These are phyloP conservation scores for Yarrowia divulgata DNA, from an alignment of 805 yeast species.

Conservation along the genomic window DNA sequence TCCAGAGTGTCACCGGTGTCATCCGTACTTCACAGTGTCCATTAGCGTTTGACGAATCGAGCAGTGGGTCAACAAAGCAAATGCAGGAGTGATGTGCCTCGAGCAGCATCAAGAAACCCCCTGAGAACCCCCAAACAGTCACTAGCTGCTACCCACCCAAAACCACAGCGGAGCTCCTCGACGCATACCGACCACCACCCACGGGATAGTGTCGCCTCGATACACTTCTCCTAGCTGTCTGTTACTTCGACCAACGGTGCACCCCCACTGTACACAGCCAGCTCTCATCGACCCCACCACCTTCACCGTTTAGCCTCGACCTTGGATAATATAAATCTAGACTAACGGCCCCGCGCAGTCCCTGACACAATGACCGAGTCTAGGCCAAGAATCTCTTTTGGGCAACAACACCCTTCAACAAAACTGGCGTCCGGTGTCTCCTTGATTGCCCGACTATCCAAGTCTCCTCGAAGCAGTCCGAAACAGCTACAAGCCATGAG, in stretches of 20 bases:
- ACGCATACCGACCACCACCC: not conserved
- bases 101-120: conserved; percentile 33
- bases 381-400: conserved; percentile 5
- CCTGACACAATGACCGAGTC: conserved; percentile 23
- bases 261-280: not conserved
- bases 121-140: conserved; percentile 12
- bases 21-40: conserved; percentile 5
- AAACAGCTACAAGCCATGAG: conserved; percentile 10
- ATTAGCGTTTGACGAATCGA: conserved; percentile 31
- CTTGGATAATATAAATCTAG: conserved; percentile 1
- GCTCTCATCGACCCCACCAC: not conserved
- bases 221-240: conserved; percentile 1
- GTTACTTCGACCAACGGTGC: not conserved
- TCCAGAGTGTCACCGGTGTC: not conserved
- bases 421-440: conserved; percentile 20
- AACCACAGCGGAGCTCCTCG: not conserved
- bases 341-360: conserved; percentile 1
- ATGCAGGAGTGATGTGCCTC: conserved; percentile 38
- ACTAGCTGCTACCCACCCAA: conserved; percentile 6
- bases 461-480: conserved; percentile 21
- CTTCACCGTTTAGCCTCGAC: conserved; percentile 13
- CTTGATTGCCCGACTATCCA: conserved; percentile 19
- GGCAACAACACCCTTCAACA: conserved; percentile 8
- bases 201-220: conserved; percentile 10
- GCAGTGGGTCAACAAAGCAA: conserved; percentile 32